Percentiles rank a stretch among this genome's conserved stretches.
These are phyloP conservation scores for Symbiodinium natans DNA, from an alignment of 73 alveolate genomes.

Conservation along the genomic window DNA sequence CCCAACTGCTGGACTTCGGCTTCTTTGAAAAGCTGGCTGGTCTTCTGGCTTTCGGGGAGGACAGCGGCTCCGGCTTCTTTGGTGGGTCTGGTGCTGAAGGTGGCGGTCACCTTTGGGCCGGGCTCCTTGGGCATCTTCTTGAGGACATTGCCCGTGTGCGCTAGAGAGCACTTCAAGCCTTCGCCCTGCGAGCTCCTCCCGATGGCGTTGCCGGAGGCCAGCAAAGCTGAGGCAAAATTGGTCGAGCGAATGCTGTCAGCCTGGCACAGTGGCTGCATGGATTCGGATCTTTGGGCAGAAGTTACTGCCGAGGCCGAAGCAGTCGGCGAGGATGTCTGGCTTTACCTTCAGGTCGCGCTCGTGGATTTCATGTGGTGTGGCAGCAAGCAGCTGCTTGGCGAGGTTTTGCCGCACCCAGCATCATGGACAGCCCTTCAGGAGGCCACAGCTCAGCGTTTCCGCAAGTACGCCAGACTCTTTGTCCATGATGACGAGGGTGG, in stretches of 20 bases:
- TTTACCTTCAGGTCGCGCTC: background rate
- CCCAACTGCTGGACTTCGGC: background rate
- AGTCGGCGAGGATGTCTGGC: background rate
- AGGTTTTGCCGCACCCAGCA: conserved; percentile 20
- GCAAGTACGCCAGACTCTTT: background rate
- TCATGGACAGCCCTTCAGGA: background rate
- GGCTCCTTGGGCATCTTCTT: background rate
- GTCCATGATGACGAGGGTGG: background rate
- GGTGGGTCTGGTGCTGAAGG: conserved; percentile 44
- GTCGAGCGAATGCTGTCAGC: background rate
- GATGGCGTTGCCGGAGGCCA: background rate
- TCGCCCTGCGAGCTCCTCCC: conserved; percentile 24
- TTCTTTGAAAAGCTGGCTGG: background rate
- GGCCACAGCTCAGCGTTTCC: background rate
- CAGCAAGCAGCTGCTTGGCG: background rate
- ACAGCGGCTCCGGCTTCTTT: background rate
- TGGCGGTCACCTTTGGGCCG: background rate
- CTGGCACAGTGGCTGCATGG: background rate
- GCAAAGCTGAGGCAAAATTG: background rate
- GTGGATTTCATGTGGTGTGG: conserved; percentile 2
- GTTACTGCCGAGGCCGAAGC: background rate
- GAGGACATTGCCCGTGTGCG: conserved; percentile 38
- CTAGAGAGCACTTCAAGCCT: conserved; percentile 54
- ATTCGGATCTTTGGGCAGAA: no score
- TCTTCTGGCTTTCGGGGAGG: background rate